These are phyloP conservation scores for Phyllosticta paracitricarpa DNA, from an alignment of 2,329 filamentous ascomycete genomes.

Conservation along the genomic window DNA sequence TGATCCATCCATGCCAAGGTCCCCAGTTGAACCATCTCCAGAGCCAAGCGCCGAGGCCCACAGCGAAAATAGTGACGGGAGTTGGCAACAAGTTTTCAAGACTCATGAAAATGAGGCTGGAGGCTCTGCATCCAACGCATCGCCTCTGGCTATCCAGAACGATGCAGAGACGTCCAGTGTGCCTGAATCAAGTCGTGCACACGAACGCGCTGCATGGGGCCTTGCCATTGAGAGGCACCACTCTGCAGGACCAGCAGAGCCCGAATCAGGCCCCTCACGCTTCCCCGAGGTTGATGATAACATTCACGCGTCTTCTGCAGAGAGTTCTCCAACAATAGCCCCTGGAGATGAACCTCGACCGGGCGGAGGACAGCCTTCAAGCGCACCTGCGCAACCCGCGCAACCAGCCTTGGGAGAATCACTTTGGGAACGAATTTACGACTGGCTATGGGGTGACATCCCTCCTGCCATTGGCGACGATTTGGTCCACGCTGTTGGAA, in stretches of 20 bases:
- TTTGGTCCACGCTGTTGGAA: constrained; percentile 19
- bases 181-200: neutral
- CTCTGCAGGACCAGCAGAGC: neutral
- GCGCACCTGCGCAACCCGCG: neutral
- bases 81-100: constrained; percentile 30
- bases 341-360: neutral
- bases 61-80: constrained; percentile 29
- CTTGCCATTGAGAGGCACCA: neutral
- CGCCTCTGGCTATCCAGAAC: neutral
- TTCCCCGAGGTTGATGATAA: neutral
- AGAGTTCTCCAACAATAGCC: neutral
- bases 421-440: constrained; percentile 23
- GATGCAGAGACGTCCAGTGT: neutral
- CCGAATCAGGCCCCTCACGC: neutral
- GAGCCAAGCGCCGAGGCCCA: constrained; percentile 20
- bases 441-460: constrained; percentile 42
- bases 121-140: neutral
- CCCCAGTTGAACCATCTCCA: neutral
- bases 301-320: neutral
- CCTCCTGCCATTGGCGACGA: constrained; percentile 18
- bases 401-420: neutral
- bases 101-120: constrained; percentile 11
- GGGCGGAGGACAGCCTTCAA: neutral
- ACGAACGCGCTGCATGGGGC: neutral
- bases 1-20: neutral